phyloP scores from a whole-genome alignment of 2,329 filamentous ascomycete species.

The Pseudonectria buxi region DNA sequence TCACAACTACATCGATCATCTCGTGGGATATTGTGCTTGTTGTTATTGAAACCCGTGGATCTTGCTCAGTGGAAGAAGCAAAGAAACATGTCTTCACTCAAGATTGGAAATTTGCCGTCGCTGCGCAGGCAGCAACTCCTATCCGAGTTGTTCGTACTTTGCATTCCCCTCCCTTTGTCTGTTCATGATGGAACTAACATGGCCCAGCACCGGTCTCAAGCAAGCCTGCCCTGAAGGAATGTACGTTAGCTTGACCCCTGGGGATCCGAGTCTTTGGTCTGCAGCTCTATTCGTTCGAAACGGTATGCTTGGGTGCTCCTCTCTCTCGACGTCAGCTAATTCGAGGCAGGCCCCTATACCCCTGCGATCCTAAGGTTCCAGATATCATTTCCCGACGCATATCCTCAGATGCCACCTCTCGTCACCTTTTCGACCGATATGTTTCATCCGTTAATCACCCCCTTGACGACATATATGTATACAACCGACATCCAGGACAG shows the following conservation, averaged over 20 bases:
- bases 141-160: slow-evolving; percentile 65
- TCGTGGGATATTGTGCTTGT: too few relatives aligned
- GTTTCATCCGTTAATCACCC: slow-evolving; percentile 89
- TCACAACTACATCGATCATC: too few relatives aligned
- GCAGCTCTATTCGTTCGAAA: slow-evolving; percentile 88
- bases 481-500: slow-evolving; percentile 68
- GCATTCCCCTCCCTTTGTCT: slow-evolving; percentile 1
- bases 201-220: slow-evolving; percentile 65
- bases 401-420: slow-evolving; percentile 72
- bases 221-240: slow-evolving; percentile 78
- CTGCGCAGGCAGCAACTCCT: slow-evolving; percentile 70
- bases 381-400: slow-evolving; percentile 76
- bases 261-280: slow-evolving; percentile 75
- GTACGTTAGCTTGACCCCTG: slow-evolving; percentile 77
- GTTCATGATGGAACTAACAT: slow-evolving; percentile 18
- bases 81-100: slow-evolving; percentile 43
- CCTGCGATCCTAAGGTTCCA: slow-evolving; percentile 84
- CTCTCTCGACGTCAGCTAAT: too few relatives aligned
- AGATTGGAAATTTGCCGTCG: slow-evolving; percentile 43
- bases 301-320: slow-evolving; percentile 46
- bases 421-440: slow-evolving; percentile 88
- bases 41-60: too few relatives aligned
- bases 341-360: slow-evolving; percentile 69
- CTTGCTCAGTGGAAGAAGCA: too few relatives aligned
- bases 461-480: slow-evolving; percentile 91